Conservation (phyloP, 2,329 filamentous ascomycete species). For the Colletotrichum gigasporum region DNA sequence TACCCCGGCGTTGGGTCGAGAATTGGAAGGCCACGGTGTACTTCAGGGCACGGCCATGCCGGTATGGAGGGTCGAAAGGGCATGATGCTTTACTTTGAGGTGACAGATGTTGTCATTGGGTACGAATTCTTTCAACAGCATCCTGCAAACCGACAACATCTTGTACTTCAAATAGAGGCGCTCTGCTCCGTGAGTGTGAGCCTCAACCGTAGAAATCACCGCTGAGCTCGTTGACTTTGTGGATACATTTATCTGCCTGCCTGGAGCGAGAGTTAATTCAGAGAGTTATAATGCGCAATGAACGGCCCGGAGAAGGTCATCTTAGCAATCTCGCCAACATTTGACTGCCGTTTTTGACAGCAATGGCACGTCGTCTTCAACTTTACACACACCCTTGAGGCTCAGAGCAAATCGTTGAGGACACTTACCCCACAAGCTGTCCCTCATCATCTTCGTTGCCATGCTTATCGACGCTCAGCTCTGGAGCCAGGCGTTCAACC, state of each 20-base stretch:
- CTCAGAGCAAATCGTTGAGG: slow-evolving; percentile 72
- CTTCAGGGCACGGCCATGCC: too few relatives aligned
- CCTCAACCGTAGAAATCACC: slow-evolving; percentile 70
- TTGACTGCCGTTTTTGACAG: slow-evolving; percentile 70
- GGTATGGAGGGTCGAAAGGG: slow-evolving; percentile 81
- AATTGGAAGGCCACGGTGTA: too few relatives aligned
- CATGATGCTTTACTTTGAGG: too few relatives aligned
- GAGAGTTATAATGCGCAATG: slow-evolving; percentile 62
- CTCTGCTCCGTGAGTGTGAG: slow-evolving; percentile 71
- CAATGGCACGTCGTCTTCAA: slow-evolving; percentile 74
- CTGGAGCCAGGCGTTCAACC: slow-evolving; percentile 78
- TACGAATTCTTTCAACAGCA: too few relatives aligned
- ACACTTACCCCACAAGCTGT: slow-evolving; percentile 72
- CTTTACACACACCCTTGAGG: slow-evolving; percentile 84
- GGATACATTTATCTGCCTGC: slow-evolving; percentile 68
- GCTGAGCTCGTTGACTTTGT: slow-evolving; percentile 74
- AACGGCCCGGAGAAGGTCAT: slow-evolving; percentile 62
- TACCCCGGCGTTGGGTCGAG: too few relatives aligned
- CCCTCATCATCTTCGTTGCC: slow-evolving; percentile 77
- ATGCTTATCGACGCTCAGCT: slow-evolving; percentile 78
- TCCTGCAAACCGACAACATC: slow-evolving; percentile 73
- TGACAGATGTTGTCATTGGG: too few relatives aligned
- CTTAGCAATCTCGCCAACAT: slow-evolving; percentile 62
- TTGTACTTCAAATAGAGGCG: slow-evolving; percentile 70
- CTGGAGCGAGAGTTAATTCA: slow-evolving; percentile 61